Evolutionary conservation across 169 alveolate genomes (phyloP).

Genomic region (Plasmodium knowlesi): DNA sequence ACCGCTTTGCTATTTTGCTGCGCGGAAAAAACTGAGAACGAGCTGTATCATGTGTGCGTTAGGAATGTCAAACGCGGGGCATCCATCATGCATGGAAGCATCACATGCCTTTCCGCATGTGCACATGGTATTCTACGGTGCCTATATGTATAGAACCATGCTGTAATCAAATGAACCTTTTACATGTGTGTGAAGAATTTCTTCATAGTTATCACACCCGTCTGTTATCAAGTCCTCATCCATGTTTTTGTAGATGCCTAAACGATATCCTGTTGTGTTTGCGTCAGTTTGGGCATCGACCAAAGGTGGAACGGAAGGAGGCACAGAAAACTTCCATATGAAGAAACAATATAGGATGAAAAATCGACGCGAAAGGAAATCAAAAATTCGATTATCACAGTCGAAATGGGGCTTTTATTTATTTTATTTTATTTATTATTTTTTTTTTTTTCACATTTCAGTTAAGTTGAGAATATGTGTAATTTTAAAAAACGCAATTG

Average conservation of each 20-base stretch:
- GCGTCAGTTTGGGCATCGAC: neutral
- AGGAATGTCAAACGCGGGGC: neutral
- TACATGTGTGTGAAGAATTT: slow-evolving; percentile 20
- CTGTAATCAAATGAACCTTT: slow-evolving; percentile 45
- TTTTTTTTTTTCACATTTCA: neutral
- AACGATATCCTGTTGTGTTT: neutral
- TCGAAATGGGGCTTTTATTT: neutral
- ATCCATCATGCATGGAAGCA: neutral
- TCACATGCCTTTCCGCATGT: neutral
- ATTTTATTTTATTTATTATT: no score
- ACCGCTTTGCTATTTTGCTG: neutral
- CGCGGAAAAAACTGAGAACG: neutral
- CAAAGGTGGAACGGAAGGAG: neutral
- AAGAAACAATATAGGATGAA: neutral
- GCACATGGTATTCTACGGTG: neutral
- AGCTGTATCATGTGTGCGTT: neutral
- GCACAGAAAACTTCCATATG: neutral
- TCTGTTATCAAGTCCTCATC: neutral
- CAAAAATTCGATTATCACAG: neutral
- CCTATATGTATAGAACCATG: neutral
- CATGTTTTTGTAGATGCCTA: slow-evolving; percentile 22
- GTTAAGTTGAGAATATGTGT: neutral
- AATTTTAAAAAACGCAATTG: neutral
- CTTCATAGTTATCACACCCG: slow-evolving; percentile 34
- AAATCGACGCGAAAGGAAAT: neutral